Evolutionary conservation across 2,329 filamentous ascomycete genomes (phyloP).

Genomic region (Colletotrichum nymphaeae): DNA sequence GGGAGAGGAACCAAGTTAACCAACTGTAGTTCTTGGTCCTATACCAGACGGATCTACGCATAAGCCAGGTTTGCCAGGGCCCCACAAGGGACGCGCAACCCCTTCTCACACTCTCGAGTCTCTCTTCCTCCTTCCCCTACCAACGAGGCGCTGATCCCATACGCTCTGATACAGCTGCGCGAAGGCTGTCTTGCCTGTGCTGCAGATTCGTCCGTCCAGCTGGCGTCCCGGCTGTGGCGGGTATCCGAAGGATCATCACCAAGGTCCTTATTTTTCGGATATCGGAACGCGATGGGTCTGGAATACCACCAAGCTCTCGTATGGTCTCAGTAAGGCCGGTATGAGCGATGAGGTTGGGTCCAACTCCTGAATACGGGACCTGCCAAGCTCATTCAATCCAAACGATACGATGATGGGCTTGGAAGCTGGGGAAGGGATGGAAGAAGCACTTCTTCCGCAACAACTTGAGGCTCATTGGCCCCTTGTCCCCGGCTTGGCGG

Average conservation of each 20-base stretch:
- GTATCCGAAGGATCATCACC: conserved; percentile 14
- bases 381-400: conserved; percentile 30
- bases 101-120: conserved; percentile 14
- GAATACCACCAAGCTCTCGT: conserved; percentile 4
- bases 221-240: conserved; percentile 14
- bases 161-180: conserved; percentile 34
- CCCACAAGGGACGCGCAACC: conserved; percentile 36
- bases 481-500: conserved; percentile 20
- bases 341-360: background rate
- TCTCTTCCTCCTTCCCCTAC: conserved; percentile 25
- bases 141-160: conserved; percentile 25
- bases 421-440: conserved; percentile 27
- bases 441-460: conserved; percentile 23
- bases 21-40: conserved; percentile 2
- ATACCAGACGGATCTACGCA: conserved; percentile 31
- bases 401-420: conserved; percentile 34
- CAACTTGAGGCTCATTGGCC: conserved; percentile 16
- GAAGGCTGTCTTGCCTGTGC: conserved; percentile 30
- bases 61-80: conserved; percentile 26
- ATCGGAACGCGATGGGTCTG: conserved; percentile 1
- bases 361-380: conserved; percentile 19
- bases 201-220: conserved; percentile 9
- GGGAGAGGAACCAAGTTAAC: background rate
- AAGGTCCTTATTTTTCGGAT: conserved; percentile 15
- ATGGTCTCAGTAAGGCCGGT: conserved; percentile 5